A percentile compares a stretch with the other conserved stretches of the same genome.
These are phyloP conservation scores for Leishmania arabica DNA, from an alignment of 208 protist species.

Conservation along the genomic window DNA sequence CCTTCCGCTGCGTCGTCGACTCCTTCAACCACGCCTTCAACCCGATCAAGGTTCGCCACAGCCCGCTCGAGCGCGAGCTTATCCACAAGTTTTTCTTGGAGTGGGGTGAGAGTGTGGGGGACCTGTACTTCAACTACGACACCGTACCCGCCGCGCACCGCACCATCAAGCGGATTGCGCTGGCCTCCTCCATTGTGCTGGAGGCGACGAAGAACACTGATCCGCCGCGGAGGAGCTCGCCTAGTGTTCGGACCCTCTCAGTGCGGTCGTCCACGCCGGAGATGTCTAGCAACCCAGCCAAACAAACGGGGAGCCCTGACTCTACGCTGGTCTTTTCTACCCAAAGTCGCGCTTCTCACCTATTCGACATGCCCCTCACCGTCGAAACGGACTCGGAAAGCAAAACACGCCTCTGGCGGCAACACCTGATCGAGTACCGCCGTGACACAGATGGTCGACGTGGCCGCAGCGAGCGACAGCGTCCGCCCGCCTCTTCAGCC, in stretches of 20 bases:
- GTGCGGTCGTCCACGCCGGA: conserved; percentile 25
- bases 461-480: neutral
- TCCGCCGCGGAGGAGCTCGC: conserved; percentile 2
- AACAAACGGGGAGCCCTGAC: neutral
- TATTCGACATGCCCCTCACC: neutral
- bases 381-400: conserved; percentile 11
- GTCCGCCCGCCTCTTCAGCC: neutral
- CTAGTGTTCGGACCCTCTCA: neutral
- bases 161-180: conserved; percentile 66
- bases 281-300: conserved; percentile 15
- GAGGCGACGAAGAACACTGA: conserved; percentile 22
- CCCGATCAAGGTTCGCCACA: conserved; percentile 70
- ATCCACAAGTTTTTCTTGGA: conserved; percentile 76
- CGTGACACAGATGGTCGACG: conserved; percentile 3
- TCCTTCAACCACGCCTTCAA: conserved; percentile 79
- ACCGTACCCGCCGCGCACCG: conserved; percentile 44
- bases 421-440: conserved; percentile 20
- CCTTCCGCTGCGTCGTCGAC: conserved; percentile 69
- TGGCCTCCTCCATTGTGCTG: conserved; percentile 62
- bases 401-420: conserved; percentile 28
- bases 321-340: neutral
- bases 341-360: neutral
- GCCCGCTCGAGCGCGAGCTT: conserved; percentile 69
- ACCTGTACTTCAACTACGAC: conserved; percentile 80
- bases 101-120: conserved; percentile 59